Evolutionary conservation across 2,329 filamentous ascomycete genomes (phyloP).

Genomic region (Dactylonectria macrodidyma): DNA sequence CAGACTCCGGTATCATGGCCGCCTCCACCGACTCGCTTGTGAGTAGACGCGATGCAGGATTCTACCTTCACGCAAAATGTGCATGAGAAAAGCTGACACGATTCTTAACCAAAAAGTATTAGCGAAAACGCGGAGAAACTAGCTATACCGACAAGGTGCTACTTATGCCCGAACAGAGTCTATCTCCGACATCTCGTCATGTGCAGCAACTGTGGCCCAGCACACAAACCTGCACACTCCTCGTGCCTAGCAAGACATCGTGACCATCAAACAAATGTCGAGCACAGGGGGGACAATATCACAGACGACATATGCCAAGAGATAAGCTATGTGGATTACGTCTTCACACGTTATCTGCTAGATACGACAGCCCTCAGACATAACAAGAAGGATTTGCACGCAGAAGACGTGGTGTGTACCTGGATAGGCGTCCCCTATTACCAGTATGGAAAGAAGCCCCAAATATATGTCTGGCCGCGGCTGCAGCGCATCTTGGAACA

Average conservation of each 20-base stretch:
- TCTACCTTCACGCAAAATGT: background rate
- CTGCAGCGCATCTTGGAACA: background rate
- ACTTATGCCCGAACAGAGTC: background rate
- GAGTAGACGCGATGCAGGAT: background rate
- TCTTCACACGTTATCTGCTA: slow-evolving; percentile 23
- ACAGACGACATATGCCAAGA: slow-evolving; percentile 6
- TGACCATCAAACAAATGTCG: background rate
- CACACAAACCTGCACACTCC: background rate
- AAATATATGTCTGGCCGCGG: slow-evolving; percentile 25
- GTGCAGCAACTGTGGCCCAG: background rate
- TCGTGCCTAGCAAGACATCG: background rate
- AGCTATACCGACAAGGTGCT: background rate
- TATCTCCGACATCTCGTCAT: background rate
- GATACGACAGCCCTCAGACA: background rate
- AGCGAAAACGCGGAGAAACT: background rate
- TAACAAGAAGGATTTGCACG: background rate
- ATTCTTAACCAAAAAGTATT: background rate
- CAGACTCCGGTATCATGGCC: background rate
- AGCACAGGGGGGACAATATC: background rate
- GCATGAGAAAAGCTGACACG: background rate
- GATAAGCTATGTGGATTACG: slow-evolving; percentile 5
- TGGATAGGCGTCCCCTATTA: slow-evolving; percentile 24
- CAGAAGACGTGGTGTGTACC: background rate
- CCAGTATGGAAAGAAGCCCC: background rate
- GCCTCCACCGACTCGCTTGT: background rate